Evolutionary conservation across 768 basidiomycete genomes (phyloP).

Genomic region (Lyophyllum decastes): DNA sequence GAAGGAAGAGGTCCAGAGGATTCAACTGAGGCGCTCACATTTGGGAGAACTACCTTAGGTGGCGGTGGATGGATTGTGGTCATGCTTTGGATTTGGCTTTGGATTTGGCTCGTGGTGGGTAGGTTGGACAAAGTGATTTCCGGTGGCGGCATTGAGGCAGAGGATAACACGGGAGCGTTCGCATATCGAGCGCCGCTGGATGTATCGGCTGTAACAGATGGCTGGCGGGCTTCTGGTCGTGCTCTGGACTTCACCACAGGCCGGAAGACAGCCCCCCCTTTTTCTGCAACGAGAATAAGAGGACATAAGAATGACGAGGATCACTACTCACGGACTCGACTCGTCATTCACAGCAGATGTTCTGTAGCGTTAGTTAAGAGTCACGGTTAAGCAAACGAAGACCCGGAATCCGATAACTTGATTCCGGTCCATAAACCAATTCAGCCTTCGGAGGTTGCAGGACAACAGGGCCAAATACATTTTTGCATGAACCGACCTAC

Average conservation of each 20-base stretch:
- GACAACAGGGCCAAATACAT: slow-evolving; percentile 18
- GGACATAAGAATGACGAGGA: background rate
- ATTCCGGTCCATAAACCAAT: no score
- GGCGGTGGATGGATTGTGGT: background rate
- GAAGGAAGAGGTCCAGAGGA: background rate
- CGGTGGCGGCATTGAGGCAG: background rate
- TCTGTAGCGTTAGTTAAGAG: background rate
- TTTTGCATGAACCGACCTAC: slow-evolving; percentile 14
- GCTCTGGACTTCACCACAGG: slow-evolving; percentile 62
- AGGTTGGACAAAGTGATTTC: background rate
- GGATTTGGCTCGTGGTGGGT: background rate
- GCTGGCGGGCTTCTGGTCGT: slow-evolving; percentile 38
- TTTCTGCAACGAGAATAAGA: slow-evolving; percentile 49
- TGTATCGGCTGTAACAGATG: slow-evolving; percentile 20
- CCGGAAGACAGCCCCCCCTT: slow-evolving; percentile 68
- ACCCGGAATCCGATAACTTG: slow-evolving; percentile 4
- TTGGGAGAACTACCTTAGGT: background rate
- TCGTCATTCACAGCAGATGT: no score
- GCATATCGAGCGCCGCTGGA: background rate
- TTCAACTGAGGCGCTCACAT: background rate
- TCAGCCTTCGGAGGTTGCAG: slow-evolving; percentile 5
- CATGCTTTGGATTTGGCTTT: background rate
- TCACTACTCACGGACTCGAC: slow-evolving; percentile 68
- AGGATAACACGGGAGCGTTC: background rate
- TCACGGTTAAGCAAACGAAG: slow-evolving; percentile 4